Evolutionary conservation across 1,284 basidiomycete species (phyloP), one percentile per base, ranked within the genome.

Genomic region (Fomes fomentarius): DNA sequence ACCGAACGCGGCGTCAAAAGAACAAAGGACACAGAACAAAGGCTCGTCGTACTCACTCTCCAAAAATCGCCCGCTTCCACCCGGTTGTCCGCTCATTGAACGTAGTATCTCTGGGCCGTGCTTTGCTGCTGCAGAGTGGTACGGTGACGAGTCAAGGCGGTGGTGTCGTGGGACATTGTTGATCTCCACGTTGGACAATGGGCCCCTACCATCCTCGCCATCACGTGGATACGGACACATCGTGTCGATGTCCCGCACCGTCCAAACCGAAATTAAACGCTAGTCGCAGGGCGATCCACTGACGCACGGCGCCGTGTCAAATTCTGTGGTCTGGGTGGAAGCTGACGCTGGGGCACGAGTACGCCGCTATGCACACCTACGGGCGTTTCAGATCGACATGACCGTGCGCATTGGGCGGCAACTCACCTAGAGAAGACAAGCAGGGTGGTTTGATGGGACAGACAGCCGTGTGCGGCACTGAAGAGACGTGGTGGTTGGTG

Each of bases 81-180:
- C 38, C 15, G 21, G 28, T 6, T 42, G 41, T 24, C 28, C 25
- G 4, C 1, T 2, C 26, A 19, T 28, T n/a, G n/a, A n/a, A n/a
- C n/a, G n/a, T n/a, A n/a, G n/a, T n/a, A n/a, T n/a, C n/a, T n/a
- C n/a, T n/a, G n/a, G n/a, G n/a, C n/a, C n/a, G 43, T 45, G 21
- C 8, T 24, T 37, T 15, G 19, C 11, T 3, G 22, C 15, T 6
- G 33, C 11, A 12, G 21, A 19, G 22, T 17, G 15, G 31, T 35
- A 28, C 15, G 26, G 17, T 28, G 15, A 5, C 17, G 25, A 12
- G 3, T 43, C 41, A 3, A 34, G 15, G 21, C 17, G 9, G 22
- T 19, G 33, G 21, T 47, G 45, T 47, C 34, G 34, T 47, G 45
- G 34, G 45, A 37, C 34, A 28, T 47, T 31, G 33, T 37, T 22